phyloP scores from a whole-genome alignment of 768 basidiomycete genomes.

The Grammothele lineata region DNA sequence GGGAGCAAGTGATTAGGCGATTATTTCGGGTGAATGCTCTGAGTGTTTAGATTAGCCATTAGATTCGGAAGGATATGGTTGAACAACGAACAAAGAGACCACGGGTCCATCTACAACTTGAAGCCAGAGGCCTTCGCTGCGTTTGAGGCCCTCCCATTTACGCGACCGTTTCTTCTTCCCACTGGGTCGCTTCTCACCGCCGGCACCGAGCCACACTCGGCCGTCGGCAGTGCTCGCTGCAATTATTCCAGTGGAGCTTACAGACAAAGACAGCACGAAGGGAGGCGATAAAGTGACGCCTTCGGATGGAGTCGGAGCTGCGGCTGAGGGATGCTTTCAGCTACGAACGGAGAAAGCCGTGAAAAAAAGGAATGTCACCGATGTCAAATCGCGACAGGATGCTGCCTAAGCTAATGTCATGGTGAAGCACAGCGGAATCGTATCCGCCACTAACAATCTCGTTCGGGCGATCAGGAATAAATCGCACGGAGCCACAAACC shows the following conservation, averaged over 20 bases:
- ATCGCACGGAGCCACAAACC: conserved; percentile 69
- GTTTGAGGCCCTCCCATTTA: conserved; percentile 70
- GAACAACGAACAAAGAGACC: conserved; percentile 52
- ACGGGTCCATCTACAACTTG: conserved; percentile 72
- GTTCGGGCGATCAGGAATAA: conserved; percentile 64
- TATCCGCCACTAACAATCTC: conserved; percentile 80
- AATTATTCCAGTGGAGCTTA: conserved; percentile 55
- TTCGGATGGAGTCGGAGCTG: conserved; percentile 33
- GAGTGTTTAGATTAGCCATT: neutral
- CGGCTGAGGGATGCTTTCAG: conserved; percentile 5
- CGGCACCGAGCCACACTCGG: conserved; percentile 60
- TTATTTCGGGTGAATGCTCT: conserved; percentile 50
- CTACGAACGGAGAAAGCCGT: neutral
- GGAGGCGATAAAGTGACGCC: conserved; percentile 67
- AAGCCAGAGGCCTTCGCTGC: conserved; percentile 38
- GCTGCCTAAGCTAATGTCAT: conserved; percentile 54
- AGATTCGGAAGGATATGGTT: neutral
- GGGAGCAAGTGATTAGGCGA: conserved; percentile 50
- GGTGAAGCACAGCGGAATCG: conserved; percentile 65
- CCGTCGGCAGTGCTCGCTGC: conserved; percentile 78
- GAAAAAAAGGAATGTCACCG: conserved; percentile 33
- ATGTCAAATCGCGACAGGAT: conserved; percentile 57
- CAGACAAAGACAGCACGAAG: conserved; percentile 60
- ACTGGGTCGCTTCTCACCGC: conserved; percentile 50
- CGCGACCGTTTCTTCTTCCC: conserved; percentile 45